Conservation (phyloP, 768 basidiomycete genomes). For the Gymnopilus junonius region DNA sequence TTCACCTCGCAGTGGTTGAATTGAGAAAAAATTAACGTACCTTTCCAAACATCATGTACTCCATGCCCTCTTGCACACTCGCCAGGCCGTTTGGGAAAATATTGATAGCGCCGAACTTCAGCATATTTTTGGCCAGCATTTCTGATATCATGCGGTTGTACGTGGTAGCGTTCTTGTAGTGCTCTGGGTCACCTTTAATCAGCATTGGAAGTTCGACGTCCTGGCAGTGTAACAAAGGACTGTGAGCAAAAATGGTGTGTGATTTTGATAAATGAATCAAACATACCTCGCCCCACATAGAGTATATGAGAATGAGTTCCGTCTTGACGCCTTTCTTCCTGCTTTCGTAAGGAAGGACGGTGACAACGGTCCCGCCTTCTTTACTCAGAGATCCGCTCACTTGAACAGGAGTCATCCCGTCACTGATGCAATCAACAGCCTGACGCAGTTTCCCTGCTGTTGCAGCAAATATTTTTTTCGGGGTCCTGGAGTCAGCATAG, state of each 20-base stretch:
- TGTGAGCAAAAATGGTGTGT: not conserved
- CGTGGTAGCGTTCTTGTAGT: conserved; percentile 16
- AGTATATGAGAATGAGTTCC: conserved; percentile 22
- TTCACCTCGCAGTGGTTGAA: not conserved
- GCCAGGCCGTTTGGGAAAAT: conserved; percentile 23
- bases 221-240: not conserved
- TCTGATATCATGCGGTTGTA: conserved; percentile 20
- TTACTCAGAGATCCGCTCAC: conserved; percentile 22
- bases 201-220: conserved; percentile 3
- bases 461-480: conserved; percentile 27
- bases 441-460: conserved; percentile 26
- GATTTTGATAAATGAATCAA: not conserved
- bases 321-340: conserved; percentile 17
- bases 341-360: conserved; percentile 26
- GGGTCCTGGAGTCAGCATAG: conserved; percentile 31
- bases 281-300: conserved; percentile 24
- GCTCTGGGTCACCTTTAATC: conserved; percentile 7
- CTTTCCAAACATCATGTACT: conserved; percentile 17
- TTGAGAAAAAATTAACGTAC: conserved; percentile 1
- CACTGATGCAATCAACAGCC: conserved; percentile 33
- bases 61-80: conserved; percentile 19
- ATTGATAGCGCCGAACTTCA: conserved; percentile 19
- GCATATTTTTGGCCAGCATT: conserved; percentile 9
- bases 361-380: conserved; percentile 27
- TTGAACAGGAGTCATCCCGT: conserved; percentile 27